These are phyloP conservation scores for Ceratocystis diversiconidia DNA, from an alignment of 2,329 filamentous ascomycete species.

Conservation along the genomic window DNA sequence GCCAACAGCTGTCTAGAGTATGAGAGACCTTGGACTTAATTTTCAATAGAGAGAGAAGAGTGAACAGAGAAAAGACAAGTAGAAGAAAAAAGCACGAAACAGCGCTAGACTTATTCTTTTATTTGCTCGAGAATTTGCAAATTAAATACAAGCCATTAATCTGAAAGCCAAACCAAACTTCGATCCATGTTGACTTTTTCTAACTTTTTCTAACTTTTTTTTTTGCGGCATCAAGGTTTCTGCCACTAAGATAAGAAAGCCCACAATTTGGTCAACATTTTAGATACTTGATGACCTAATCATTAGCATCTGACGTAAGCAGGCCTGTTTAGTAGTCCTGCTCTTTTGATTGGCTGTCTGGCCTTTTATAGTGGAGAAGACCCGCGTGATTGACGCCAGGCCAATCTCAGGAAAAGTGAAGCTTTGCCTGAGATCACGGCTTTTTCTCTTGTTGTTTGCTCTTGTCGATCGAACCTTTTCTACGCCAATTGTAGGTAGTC, in stretches of 20 bases:
- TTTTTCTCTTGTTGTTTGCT: not conserved
- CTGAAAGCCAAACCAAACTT: not conserved
- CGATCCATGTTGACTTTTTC: not conserved
- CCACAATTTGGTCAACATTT: not conserved
- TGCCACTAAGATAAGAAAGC: not conserved
- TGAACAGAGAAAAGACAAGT: not conserved
- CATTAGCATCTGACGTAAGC: not conserved
- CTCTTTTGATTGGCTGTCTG: conserved; percentile 6
- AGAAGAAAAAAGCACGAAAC: not conserved
- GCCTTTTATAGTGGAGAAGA: conserved; percentile 4
- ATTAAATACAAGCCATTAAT: not conserved
- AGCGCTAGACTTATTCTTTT: not conserved
- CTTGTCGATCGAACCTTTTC: not conserved
- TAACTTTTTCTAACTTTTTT: conserved; percentile 14
- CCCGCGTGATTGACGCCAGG: not conserved
- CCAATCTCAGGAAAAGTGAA: conserved; percentile 4
- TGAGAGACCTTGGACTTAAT: too few relatives aligned
- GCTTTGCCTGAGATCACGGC: conserved; percentile 6
- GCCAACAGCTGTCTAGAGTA: too few relatives aligned
- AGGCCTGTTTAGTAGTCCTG: not conserved
- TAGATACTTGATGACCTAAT: not conserved
- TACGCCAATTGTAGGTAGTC: conserved; percentile 4
- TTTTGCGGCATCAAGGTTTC: conserved; percentile 11
- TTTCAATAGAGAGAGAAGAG: too few relatives aligned
- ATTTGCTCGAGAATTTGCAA: too few relatives aligned